Evolutionary conservation across 352 stramenopile species (phyloP).

Genomic region (Phytophthora sp.): DNA sequence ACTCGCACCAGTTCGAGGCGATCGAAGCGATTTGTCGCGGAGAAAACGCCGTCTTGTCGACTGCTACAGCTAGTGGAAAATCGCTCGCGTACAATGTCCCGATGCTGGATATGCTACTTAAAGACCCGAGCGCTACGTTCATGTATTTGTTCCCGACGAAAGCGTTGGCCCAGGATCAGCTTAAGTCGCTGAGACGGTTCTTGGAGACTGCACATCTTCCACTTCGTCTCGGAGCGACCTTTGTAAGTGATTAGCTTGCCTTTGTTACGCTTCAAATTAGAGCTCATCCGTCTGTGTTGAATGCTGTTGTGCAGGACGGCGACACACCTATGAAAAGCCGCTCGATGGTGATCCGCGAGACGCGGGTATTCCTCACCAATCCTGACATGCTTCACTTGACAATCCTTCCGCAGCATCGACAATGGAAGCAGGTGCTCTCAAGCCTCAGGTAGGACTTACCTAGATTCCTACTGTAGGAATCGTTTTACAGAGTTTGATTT

Average conservation of each 20-base stretch:
- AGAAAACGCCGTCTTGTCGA: slow-evolving; percentile 95
- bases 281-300: not conserved
- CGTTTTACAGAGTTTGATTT: no score
- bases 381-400: slow-evolving; percentile 98
- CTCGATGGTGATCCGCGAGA: slow-evolving; percentile 79
- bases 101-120: slow-evolving; percentile 82
- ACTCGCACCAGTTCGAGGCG: slow-evolving; percentile 89
- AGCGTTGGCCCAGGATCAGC: slow-evolving; percentile 97
- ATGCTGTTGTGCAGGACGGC: slow-evolving; percentile 83
- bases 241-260: slow-evolving; percentile 41
- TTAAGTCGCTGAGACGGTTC: slow-evolving; percentile 87
- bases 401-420: slow-evolving; percentile 93
- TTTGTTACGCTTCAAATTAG: not conserved
- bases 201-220: slow-evolving; percentile 62
- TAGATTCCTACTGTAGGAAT: not conserved
- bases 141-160: slow-evolving; percentile 99
- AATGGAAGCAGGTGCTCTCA: slow-evolving; percentile 91
- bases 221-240: slow-evolving; percentile 62
- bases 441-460: slow-evolving; percentile 77
- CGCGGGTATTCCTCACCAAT: slow-evolving; percentile 98
- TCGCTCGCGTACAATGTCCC: slow-evolving; percentile 97
- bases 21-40: slow-evolving; percentile 90
- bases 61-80: slow-evolving; percentile 97
- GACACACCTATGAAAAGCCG: slow-evolving; percentile 94
- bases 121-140: slow-evolving; percentile 66